These are phyloP conservation scores for Cercospora brassicicola DNA, from an alignment of 2,329 filamentous ascomycete genomes.

Conservation along the genomic window DNA sequence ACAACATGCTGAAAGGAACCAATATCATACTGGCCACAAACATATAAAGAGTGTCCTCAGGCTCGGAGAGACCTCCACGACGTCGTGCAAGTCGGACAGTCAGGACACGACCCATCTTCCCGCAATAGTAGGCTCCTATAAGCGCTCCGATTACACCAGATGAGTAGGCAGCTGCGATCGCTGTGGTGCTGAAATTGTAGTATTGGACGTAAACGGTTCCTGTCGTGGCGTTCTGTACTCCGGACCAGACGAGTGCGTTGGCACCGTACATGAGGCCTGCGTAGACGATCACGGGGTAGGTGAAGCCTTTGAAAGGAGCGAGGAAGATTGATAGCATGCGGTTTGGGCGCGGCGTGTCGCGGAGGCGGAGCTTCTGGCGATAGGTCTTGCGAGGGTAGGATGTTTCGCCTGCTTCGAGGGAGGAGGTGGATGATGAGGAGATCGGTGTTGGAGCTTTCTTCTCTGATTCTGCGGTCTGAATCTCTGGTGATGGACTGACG, in stretches of 20 bases:
- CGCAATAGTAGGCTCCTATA: slow-evolving; percentile 40
- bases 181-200: slow-evolving; percentile 41
- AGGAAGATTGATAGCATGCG: slow-evolving; percentile 43
- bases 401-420: slow-evolving; percentile 35
- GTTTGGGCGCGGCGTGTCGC: slow-evolving; percentile 46
- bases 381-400: slow-evolving; percentile 45
- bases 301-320: slow-evolving; percentile 31
- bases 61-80: slow-evolving; percentile 43
- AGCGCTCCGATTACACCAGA: slow-evolving; percentile 40
- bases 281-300: slow-evolving; percentile 30
- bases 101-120: slow-evolving; percentile 39
- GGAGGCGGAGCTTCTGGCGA: slow-evolving; percentile 43
- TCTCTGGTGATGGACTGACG: background rate
- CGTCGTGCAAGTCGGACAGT: slow-evolving; percentile 40
- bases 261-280: slow-evolving; percentile 33
- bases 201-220: slow-evolving; percentile 39
- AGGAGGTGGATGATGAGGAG: slow-evolving; percentile 7
- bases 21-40: slow-evolving; percentile 42
- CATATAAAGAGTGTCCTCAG: slow-evolving; percentile 41
- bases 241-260: slow-evolving; percentile 31
- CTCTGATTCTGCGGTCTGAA: background rate
- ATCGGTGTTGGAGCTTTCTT: background rate
- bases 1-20: slow-evolving; percentile 46
- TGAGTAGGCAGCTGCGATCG: slow-evolving; percentile 43
- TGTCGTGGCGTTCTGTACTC: slow-evolving; percentile 31